phyloP scores from a whole-genome alignment of 805 yeast genomes.

The Priceomyces castillae region DNA sequence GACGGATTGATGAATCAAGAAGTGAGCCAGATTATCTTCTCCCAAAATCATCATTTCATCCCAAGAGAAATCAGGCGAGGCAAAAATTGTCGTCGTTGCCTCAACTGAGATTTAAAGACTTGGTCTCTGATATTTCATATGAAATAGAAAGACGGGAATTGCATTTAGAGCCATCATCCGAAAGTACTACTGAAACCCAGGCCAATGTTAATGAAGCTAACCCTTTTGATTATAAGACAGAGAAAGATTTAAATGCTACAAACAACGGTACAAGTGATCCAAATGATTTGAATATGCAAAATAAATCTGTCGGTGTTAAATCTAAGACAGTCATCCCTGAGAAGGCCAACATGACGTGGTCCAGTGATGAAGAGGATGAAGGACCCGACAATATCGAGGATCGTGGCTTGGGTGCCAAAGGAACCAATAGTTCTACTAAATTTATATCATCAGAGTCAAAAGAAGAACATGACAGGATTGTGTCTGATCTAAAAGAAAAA shows the following conservation, averaged over 20 bases:
- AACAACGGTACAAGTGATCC: neutral
- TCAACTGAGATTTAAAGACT: slow-evolving; percentile 76
- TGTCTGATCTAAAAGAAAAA: slow-evolving; percentile 26
- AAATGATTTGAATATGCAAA: slow-evolving; percentile 6
- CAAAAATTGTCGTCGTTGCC: slow-evolving; percentile 86
- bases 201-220: neutral
- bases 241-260: neutral
- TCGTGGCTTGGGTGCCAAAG: slow-evolving; percentile 4
- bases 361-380: slow-evolving; percentile 72
- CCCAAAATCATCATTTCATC: slow-evolving; percentile 76
- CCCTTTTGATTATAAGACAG: neutral
- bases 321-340: slow-evolving; percentile 76
- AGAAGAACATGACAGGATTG: slow-evolving; percentile 46
- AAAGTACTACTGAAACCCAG: neutral
- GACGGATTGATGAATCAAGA: slow-evolving; percentile 65
- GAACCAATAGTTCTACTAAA: neutral
- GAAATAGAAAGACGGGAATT: slow-evolving; percentile 80
- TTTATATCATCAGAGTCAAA: neutral
- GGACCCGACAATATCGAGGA: slow-evolving; percentile 14
- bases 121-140: slow-evolving; percentile 82
- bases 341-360: slow-evolving; percentile 83
- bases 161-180: slow-evolving; percentile 26
- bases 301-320: slow-evolving; percentile 45
- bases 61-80: slow-evolving; percentile 93
- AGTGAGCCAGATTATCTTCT: slow-evolving; percentile 61